Base-by-base conservation (phyloP, 169 alveolate species). In the Plasmodium inui region DNA sequence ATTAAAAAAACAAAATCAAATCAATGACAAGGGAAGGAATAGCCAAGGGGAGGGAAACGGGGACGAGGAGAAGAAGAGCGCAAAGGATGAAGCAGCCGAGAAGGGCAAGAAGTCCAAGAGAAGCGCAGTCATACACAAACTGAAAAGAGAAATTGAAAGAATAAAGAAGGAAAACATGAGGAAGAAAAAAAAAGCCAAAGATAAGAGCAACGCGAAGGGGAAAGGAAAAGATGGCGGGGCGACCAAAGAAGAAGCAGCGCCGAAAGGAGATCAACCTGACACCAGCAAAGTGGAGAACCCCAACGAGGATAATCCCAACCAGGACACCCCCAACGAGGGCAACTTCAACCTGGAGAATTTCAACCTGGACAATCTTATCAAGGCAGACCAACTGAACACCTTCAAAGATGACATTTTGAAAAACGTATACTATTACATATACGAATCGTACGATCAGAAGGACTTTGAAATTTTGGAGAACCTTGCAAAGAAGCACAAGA, bases 361-460 rank as follows among this genome's bases (percentile, higher is more conserved):
- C 22, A 50, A 50, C 61, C 61, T 50, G 19, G 71, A 88, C 30
- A 55, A 88, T 10, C 79, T 79, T 41, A 88, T 88, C 30, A 80
- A 88, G 79, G 28, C 88, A 8, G 90, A 88, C 4, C 67, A 88
- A 14, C 82, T 88, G 53, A 88, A 88, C 53, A 79, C 81, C 39
- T 78, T 88, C 50, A 88, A 88, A 79, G 32, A 79, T 34, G 94
- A 80, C 57, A 88, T 88, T 78, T 19, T 88, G 61, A 61, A 88
- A 53, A 88, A 88, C 72, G 94, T 88, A 0, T 88, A 88, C 44
- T 88, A 88, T 41, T 88, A 88, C 82, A 88, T 88, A 88, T 88
- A 88, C 34, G 94, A 88, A 88, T 88, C 94, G 32, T 88, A 88
- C 71, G 94, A 88, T 34, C 94, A 88, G 37, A 88, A 70, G 39